phyloP scores from a whole-genome alignment of 495 filamentous ascomycete genomes.

The Podospora didyma region DNA sequence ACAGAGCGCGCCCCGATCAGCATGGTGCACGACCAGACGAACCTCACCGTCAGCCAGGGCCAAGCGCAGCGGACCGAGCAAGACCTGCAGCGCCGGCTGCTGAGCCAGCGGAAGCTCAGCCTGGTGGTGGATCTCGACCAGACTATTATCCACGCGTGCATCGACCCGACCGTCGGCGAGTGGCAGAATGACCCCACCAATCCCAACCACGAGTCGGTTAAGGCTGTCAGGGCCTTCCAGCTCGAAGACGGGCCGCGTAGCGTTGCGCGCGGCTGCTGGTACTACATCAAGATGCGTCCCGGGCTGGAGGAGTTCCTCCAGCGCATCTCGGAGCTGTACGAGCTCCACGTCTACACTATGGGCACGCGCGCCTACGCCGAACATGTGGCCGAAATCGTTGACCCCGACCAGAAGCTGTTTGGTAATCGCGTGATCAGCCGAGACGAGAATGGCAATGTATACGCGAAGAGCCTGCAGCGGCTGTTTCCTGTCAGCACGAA shows the following conservation, averaged over 20 bases:
- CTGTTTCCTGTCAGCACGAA: slow-evolving; percentile 96
- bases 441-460: slow-evolving; percentile 91
- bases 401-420: slow-evolving; percentile 85
- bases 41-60: slow-evolving; percentile 65
- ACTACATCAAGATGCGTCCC: slow-evolving; percentile 98
- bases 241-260: slow-evolving; percentile 77
- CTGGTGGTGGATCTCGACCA: slow-evolving; percentile 97
- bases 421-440: slow-evolving; percentile 92
- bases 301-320: slow-evolving; percentile 80
- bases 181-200: slow-evolving; percentile 87
- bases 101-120: slow-evolving; percentile 76
- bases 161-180: slow-evolving; percentile 92
- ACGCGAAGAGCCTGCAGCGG: slow-evolving; percentile 81
- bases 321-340: slow-evolving; percentile 75
- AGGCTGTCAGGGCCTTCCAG: slow-evolving; percentile 82
- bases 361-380: slow-evolving; percentile 92
- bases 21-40: slow-evolving; percentile 86
- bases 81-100: slow-evolving; percentile 75
- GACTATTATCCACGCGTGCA: slow-evolving; percentile 97
- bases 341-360: slow-evolving; percentile 99
- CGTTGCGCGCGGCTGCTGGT: slow-evolving; percentile 68
- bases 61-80: slow-evolving; percentile 81
- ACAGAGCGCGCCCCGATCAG: slow-evolving; percentile 83
- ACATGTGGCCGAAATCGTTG: slow-evolving; percentile 87
- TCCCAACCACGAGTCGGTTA: slow-evolving; percentile 87